Base-by-base conservation (phyloP, 257 asterid species). In the Marsdenia floribunda region DNA sequence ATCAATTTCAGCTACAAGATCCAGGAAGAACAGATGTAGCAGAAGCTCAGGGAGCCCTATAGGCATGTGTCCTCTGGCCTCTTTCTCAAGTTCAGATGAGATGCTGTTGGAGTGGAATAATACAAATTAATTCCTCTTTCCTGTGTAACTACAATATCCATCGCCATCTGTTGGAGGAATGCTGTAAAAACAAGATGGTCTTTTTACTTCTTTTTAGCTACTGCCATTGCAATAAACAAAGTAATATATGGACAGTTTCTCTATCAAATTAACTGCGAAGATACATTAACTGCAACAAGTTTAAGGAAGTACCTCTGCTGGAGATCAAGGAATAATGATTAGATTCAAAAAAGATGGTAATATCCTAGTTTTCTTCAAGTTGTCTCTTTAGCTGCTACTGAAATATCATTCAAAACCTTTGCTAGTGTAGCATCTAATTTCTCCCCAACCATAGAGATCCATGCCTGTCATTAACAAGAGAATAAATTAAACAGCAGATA, bases 391-490 rank as follows among this genome's bases (percentile, higher is more conserved):
- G 71, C 71, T 50, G 52, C 65, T 67, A 65, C 67, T 2, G 81
- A 73, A 55, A 65, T 75, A 57, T 71, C 71, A 70, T 72, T 61
- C 72, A 83, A 77, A 77, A 68, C 82, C 85, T 87, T 89, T 76
- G 90, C 78, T 69, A 94, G 90, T 69, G 93, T 85, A 72, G 95
- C 83, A 82, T 90, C 97, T 74, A 94, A 80, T 85, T 92, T 94
- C 79, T 92, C 96, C 67, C 92, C 99, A 21, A 93, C 84, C 78
- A 86, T 83, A 42, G 96, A 71, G 82, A 94, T 94, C 99, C 99
- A 94, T 33, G 92, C 99, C 99, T 92, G 82, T 57, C 37, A 60
- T 80, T 71, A 76, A 42, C 46, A 73, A 52, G 71, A 78, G 44
- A 76, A 77, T 37, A 26, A 24, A 65, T 64, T 73, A n/a, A 52